Evolutionary conservation across 106 monocot species (phyloP), one percentile per base, ranked within the genome.

Genomic region (Xerophyta viscosa): DNA sequence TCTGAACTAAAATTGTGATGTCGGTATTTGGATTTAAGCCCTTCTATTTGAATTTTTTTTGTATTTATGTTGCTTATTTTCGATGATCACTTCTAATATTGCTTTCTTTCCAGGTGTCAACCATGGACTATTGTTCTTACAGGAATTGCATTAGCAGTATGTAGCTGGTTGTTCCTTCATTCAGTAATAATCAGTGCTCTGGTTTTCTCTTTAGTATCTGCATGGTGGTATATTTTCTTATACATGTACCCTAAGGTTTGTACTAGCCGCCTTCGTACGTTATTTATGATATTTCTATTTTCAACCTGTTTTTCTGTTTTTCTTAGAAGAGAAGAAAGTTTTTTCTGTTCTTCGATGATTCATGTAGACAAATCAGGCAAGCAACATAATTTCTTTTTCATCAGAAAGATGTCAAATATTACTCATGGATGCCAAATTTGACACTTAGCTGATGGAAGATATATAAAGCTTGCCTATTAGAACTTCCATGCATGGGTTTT

Each of bases 101-200:
- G 33, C 21, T 4, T 20, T 41, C 24, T 28, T 36, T 7, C 41
- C 27, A 93, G 93, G 93, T 93, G 93, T 67, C 93, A 93, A 49
- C 93, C 93, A 50, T 93, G 93, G 93, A 88, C 93, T 20, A 93
- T 93, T 57, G 58, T 80, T 56, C 77, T 93, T 42, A 75, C 88
- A n/a, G 93, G 93, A 46, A 44, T 65, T 33, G 50, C 27, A 31
- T 68, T 64, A 1, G 54, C 74, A 50, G 45, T 44, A 10, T 77
- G 68, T 44, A 93, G 93, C 31, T 93, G 93, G 93, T 29, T 77
- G 47, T 43, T 83, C 10, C 52, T 93, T 63, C 87, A 81, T 17
- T 93, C 93, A 3, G 13, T 48, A 23, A 6, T 84, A 64, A 65
- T 84, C 23, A 93, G 66, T 29, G 56, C 56, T 23, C 70, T 53